These are phyloP conservation scores for Noccaea caerulescens DNA, from an alignment of 345 rosid genomes.

Conservation along the genomic window DNA sequence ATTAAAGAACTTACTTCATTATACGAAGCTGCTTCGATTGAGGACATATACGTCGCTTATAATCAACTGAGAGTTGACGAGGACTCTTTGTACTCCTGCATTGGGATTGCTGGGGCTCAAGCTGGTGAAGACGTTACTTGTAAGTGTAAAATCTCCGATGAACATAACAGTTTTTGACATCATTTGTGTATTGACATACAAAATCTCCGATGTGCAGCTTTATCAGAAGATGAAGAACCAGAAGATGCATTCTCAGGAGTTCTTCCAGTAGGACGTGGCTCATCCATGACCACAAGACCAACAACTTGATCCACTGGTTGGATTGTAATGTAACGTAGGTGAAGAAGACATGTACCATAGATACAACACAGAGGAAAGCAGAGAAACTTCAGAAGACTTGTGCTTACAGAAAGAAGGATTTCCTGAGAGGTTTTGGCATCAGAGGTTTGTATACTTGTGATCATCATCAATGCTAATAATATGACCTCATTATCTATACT, in stretches of 20 bases:
- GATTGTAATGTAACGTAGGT: conserved; percentile 34
- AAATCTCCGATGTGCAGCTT: conserved; percentile 48
- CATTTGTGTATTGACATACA: not conserved
- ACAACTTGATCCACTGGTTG: conserved; percentile 58
- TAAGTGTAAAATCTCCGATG: conserved; percentile 35
- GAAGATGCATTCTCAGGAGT: conserved; percentile 65
- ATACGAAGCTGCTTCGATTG: conserved; percentile 85
- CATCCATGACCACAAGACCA: conserved; percentile 89
- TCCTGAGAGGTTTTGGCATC: conserved; percentile 12
- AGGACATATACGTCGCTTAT: conserved; percentile 86
- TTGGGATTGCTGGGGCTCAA: conserved; percentile 93
- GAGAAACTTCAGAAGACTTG: conserved; percentile 15
- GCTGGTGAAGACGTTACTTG: conserved; percentile 68
- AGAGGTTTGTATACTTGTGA: conserved; percentile 27
- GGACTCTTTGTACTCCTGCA: conserved; percentile 82
- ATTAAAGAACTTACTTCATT: conserved; percentile 82
- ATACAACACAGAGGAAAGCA: conserved; percentile 19
- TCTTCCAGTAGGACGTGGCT: conserved; percentile 80
- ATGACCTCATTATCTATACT: conserved; percentile 13
- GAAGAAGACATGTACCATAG: conserved; percentile 32
- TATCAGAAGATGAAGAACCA: conserved; percentile 61
- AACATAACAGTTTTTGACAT: conserved; percentile 11
- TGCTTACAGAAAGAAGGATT: not conserved
- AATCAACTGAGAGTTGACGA: conserved; percentile 87
- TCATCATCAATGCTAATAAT: conserved; percentile 12